Base-by-base conservation (phyloP, 2,329 filamentous ascomycete genomes). In the Hypoxylon sp. region DNA sequence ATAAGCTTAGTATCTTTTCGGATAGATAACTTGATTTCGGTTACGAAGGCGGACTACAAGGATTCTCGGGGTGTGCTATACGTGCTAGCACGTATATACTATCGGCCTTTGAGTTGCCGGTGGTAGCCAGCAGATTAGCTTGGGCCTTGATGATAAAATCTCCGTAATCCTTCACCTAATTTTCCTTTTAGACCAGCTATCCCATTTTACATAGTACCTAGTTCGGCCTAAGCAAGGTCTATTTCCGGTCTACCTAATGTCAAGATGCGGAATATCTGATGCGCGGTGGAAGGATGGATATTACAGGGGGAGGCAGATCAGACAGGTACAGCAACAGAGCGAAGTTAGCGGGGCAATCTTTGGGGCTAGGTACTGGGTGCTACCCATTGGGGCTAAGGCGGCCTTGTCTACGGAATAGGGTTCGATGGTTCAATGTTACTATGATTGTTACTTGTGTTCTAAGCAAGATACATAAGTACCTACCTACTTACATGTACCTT, bases 251-350 rank as follows among this genome's bases (percentile, higher is more conserved):
- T 61, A 7, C 20, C 26, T 13, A 39, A n/a, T 20, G 37, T 20
- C 6, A 20, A 39, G 37, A 41, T 41, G 17, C 17, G 20, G 19
- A 44, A 54, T 46, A 17, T 50, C 17, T 24, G n/a, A 41, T 41
- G 37, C 7, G 20, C 44, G 56, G 53, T 48, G 62, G 57, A 60
- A 55, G 62, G 60, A 67, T 67, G 62, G 62, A 59, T 53, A 65
- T 65, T 62, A 44, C 65, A 67, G 62, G 65, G 65, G 46, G 62
- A 28, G 46, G 65, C 41, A 62, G 62, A 67, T 67, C 61, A 64
- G 56, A 66, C 64, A 60, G 63, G 51, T 32, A 52, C 64, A 63
- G 54, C 61, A 64, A 53, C 58, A 56, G 58, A 39, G 37, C 37
- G 15, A 39, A 41, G 17, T 20, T 41, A 41, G 37, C 6, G 37